Conservation (phyloP, 192 early-diverging fungal species). For the Backusella tuberculispora region DNA sequence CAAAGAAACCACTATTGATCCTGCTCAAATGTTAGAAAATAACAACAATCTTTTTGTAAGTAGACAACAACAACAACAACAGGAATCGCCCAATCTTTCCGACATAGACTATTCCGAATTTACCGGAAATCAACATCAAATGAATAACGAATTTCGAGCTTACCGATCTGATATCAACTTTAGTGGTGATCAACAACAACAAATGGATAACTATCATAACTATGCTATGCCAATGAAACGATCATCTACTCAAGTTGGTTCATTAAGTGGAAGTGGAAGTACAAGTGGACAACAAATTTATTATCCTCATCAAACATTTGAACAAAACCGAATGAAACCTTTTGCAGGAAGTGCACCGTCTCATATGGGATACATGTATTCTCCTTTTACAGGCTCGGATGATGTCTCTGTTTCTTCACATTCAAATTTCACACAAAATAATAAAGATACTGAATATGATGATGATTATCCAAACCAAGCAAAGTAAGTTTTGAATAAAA, state of each 20-base stretch:
- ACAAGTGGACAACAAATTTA: background rate
- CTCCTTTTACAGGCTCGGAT: conserved; percentile 17
- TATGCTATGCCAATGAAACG: conserved; percentile 24
- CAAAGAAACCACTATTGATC: conserved; percentile 24
- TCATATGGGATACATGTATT: conserved; percentile 26
- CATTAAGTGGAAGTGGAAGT: background rate
- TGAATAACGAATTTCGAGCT: conserved; percentile 13
- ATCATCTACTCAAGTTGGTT: conserved; percentile 15
- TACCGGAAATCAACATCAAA: background rate
- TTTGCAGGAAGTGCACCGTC: conserved; percentile 29
- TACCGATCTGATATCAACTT: conserved; percentile 9
- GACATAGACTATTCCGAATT: conserved; percentile 38
- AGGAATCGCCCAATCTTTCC: conserved; percentile 33
- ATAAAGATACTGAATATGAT: conserved; percentile 29
- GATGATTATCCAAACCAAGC: conserved; percentile 40
- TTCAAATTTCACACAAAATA: conserved; percentile 14
- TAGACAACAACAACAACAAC: conserved; percentile 27
- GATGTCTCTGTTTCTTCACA: conserved; percentile 20
- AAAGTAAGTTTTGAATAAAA: too few relatives aligned
- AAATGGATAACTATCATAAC: background rate
- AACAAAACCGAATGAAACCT: background rate
- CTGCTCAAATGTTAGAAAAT: conserved; percentile 24
- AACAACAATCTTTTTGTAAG: conserved; percentile 3
- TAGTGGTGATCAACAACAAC: background rate
- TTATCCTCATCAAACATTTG: conserved; percentile 5